Percentiles rank a stretch among this genome's conserved stretches.
Evolutionary conservation across 2,329 filamentous ascomycete species (phyloP).

Genomic region (Neurospora sp.): DNA sequence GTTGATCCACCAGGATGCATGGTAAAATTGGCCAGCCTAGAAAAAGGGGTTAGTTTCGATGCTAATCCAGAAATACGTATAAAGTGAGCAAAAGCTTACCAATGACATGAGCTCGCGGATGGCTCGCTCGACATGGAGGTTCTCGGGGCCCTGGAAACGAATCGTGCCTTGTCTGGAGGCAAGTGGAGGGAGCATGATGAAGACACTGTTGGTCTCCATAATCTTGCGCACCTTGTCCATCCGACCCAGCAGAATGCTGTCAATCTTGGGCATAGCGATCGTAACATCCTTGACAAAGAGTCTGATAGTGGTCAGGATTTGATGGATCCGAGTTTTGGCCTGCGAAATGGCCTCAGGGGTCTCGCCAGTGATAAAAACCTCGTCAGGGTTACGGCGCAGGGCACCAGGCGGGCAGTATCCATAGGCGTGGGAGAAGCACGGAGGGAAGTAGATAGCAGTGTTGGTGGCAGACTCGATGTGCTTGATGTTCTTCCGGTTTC

Average conservation of each 20-base stretch:
- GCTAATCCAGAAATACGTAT: not conserved
- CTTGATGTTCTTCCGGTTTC: conserved; percentile 95
- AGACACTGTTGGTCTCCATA: conserved; percentile 91
- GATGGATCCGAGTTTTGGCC: conserved; percentile 85
- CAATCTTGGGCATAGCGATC: conserved; percentile 84
- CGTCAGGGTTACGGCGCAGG: conserved; percentile 69
- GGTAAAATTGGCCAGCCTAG: conserved; percentile 93
- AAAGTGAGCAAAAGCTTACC: conserved; percentile 38
- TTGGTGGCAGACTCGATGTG: conserved; percentile 90
- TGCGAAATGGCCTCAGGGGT: conserved; percentile 72
- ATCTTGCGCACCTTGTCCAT: conserved; percentile 97
- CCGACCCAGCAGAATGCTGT: conserved; percentile 82
- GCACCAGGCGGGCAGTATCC: conserved; percentile 80
- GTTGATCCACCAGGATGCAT: conserved; percentile 89
- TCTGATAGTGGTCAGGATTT: conserved; percentile 70
- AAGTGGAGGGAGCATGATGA: conserved; percentile 82
- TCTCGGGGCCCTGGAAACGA: conserved; percentile 85
- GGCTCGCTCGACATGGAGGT: conserved; percentile 87
- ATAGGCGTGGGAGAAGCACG: conserved; percentile 84
- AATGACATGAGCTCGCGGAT: conserved; percentile 93
- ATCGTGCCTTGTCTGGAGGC: conserved; percentile 78
- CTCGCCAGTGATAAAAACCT: conserved; percentile 93
- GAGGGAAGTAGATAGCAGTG: conserved; percentile 96
- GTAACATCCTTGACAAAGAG: conserved; percentile 86
- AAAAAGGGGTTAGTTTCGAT: conserved; percentile 16